Evolutionary conservation across 2,329 filamentous ascomycete species (phyloP), one percentile per base, ranked within the genome.

Genomic region (Scorias spongiosa): DNA sequence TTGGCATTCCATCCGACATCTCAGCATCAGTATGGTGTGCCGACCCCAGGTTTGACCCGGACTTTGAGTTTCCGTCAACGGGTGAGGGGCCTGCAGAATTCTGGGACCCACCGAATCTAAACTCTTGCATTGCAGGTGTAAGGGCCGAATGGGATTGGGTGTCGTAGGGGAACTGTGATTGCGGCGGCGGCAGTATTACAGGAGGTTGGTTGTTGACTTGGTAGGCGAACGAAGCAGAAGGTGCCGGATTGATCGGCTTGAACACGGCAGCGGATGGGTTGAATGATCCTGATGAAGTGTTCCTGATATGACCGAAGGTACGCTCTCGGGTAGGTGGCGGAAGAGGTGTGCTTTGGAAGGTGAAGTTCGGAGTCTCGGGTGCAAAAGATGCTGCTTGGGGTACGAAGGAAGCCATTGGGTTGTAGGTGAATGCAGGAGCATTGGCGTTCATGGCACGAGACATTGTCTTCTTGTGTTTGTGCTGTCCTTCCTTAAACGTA

Each of bases 371-470:
- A 57, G 57, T 45, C 30, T 46, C 45, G 43, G 53, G 53, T 10
- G 46, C 42, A 43, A 50, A 44, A 40, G 44, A 40, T 20, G 8
- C 12, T 20, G 39, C 30, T 14, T 42, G 29, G 49, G 67, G 64
- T 44, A 66, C 62, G 54, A 72, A 71, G 17, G 57, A 53, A 43
- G 59, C 58, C 39, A 58, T 57, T 39, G 63, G 63, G 34, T 47
- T 47, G 45, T 42, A 39, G 20, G 47, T 48, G 43, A 54, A 48
- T 56, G 91, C 85, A 40, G 87, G 83, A 0, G 89, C 89, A 49
- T 81, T 77, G 28, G 93, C 87, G 54, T 96, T 96, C 53, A 96
- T 74, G 52, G 80, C 88, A 15, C 32, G 32, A 1, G 86, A 85
- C 14, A 48, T 46, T 38, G 47, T 56, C 48, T 53, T 57, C 42